phyloP scores from a whole-genome alignment of 2,329 filamentous ascomycete species.

The Fusarium coicis region DNA sequence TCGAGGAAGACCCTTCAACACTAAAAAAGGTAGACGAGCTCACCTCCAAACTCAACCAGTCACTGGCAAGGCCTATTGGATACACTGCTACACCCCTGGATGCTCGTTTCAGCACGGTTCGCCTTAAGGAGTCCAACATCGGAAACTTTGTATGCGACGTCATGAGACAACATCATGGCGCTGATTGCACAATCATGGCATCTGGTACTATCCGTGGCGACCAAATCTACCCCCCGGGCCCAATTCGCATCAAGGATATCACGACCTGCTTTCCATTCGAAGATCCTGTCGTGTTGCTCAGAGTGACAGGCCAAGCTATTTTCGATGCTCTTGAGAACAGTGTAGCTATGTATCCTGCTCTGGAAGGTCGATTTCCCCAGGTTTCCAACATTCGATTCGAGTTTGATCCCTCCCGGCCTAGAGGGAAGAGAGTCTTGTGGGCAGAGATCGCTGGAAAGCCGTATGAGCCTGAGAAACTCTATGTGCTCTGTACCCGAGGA shows the following conservation, averaged over 20 bases:
- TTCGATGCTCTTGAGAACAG: slow-evolving; percentile 86
- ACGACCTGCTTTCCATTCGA: slow-evolving; percentile 93
- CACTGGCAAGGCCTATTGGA: slow-evolving; percentile 83
- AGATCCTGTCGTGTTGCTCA: slow-evolving; percentile 84
- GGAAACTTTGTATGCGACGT: slow-evolving; percentile 93
- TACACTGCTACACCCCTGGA: slow-evolving; percentile 87
- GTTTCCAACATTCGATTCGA: slow-evolving; percentile 84
- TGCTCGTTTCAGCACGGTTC: slow-evolving; percentile 85
- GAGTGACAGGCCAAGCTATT: slow-evolving; percentile 76
- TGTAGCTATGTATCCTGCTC: slow-evolving; percentile 81
- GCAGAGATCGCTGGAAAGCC: slow-evolving; percentile 70
- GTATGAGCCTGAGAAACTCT: slow-evolving; percentile 71
- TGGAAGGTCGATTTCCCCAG: slow-evolving; percentile 87
- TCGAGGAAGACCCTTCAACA: slow-evolving; percentile 71
- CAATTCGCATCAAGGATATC: slow-evolving; percentile 82
- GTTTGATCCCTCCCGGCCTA: slow-evolving; percentile 72
- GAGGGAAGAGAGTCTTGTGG: slow-evolving; percentile 71
- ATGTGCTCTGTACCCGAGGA: slow-evolving; percentile 81
- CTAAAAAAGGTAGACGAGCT: slow-evolving; percentile 73
- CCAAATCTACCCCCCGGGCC: slow-evolving; percentile 85
- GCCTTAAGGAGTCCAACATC: slow-evolving; percentile 81
- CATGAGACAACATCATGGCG: slow-evolving; percentile 83
- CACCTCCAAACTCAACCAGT: slow-evolving; percentile 78
- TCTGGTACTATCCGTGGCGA: slow-evolving; percentile 88
- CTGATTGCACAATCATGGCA: slow-evolving; percentile 87